phyloP scores from a whole-genome alignment of 2,329 filamentous ascomycete genomes.

The Aureobasidium sp. region DNA sequence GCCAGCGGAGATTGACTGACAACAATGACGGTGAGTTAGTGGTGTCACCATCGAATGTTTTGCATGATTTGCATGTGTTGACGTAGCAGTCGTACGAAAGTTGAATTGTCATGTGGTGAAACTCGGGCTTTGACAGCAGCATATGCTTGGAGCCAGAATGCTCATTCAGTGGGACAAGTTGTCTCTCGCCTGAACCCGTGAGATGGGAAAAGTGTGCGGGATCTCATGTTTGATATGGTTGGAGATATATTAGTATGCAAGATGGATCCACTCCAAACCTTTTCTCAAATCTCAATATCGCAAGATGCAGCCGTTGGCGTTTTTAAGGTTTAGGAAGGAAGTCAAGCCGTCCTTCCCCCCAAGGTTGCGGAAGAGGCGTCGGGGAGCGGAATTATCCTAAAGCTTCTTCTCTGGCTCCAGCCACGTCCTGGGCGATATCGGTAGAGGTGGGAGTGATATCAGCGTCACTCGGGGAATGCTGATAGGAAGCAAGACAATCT shows the following conservation, averaged over 20 bases:
- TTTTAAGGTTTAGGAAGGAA: neutral
- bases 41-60: neutral
- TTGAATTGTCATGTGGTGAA: conserved; percentile 13
- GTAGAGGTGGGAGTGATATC: neutral
- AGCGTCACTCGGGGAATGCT: neutral
- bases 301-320: neutral
- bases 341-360: neutral
- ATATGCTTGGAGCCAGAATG: neutral
- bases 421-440: conserved; percentile 1
- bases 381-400: neutral
- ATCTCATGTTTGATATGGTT: neutral
- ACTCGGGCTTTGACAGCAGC: conserved; percentile 4
- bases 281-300: neutral
- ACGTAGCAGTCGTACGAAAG: conserved; percentile 11
- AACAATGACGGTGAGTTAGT: neutral
- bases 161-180: neutral
- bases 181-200: neutral
- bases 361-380: conserved; percentile 9
- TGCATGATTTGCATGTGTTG: conserved; percentile 2
- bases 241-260: neutral
- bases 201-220: neutral
- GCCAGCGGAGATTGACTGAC: neutral
- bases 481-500: neutral
- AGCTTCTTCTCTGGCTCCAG: neutral
- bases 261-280: neutral